Conservation (phyloP, 2,329 filamentous ascomycete species). For the Phialophora verrucosa region DNA sequence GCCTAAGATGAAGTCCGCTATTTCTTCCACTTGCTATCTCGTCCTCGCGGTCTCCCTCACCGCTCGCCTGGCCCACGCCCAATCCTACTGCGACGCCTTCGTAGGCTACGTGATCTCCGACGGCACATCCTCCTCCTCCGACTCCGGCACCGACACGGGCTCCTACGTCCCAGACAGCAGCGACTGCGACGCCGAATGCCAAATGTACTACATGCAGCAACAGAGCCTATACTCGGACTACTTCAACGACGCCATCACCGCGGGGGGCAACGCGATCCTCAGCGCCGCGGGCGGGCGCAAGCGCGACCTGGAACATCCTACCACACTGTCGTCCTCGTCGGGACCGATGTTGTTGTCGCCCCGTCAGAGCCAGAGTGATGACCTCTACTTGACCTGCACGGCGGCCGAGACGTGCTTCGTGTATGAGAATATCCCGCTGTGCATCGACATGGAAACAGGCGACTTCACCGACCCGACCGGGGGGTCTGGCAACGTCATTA, state of each 20-base stretch:
- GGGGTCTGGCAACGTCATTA: background rate
- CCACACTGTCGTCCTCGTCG: too few relatives aligned
- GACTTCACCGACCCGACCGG: slow-evolving; percentile 2
- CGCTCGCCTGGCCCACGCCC: background rate
- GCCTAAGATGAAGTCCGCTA: background rate
- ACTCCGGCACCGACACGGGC: background rate
- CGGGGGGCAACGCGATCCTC: slow-evolving; percentile 1
- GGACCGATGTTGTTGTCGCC: too few relatives aligned
- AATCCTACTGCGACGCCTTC: background rate
- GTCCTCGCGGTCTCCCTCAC: background rate
- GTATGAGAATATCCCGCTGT: slow-evolving; percentile 2
- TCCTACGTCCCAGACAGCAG: background rate
- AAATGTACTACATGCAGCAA: slow-evolving; percentile 1
- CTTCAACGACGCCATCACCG: slow-evolving; percentile 2
- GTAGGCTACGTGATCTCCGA: background rate
- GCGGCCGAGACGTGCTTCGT: slow-evolving; percentile 1
- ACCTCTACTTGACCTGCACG: background rate
- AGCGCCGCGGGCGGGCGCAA: slow-evolving; percentile 1
- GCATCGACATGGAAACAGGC: background rate
- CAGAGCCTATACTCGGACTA: background rate
- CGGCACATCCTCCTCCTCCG: background rate
- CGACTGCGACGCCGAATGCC: slow-evolving; percentile 3
- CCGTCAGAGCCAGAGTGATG: background rate
- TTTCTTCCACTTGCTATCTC: background rate
- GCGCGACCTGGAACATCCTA: background rate